phyloP scores from a whole-genome alignment of 2,329 filamentous ascomycete genomes.

The Fusarium camptoceras region DNA sequence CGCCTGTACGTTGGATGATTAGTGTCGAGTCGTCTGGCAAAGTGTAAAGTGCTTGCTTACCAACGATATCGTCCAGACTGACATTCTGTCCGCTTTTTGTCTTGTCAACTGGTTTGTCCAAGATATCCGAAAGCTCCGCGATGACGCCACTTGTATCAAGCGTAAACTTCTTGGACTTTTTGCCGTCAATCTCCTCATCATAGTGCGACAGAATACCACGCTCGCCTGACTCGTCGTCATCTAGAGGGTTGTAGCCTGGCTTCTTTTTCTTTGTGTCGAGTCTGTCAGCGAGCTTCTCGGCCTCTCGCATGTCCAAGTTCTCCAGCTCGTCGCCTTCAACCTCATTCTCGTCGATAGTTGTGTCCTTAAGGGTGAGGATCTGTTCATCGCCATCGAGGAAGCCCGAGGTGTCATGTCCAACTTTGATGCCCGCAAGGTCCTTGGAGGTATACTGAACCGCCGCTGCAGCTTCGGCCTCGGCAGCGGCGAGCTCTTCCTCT shows the following conservation, averaged over 20 bases:
- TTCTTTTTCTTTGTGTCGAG: conserved; percentile 91
- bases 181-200: conserved; percentile 93
- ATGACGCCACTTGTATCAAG: conserved; percentile 81
- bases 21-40: conserved; percentile 3
- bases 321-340: conserved; percentile 93
- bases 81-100: conserved; percentile 75
- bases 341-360: conserved; percentile 84
- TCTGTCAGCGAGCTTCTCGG: conserved; percentile 78
- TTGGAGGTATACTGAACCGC: conserved; percentile 80
- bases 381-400: conserved; percentile 89
- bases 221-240: conserved; percentile 73
- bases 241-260: conserved; percentile 86
- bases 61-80: conserved; percentile 81
- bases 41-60: conserved; percentile 51
- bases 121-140: conserved; percentile 70
- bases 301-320: conserved; percentile 77
- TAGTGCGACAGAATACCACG: conserved; percentile 86
- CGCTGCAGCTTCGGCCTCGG: conserved; percentile 73
- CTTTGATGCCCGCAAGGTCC: conserved; percentile 90
- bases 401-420: conserved; percentile 85
- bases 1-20: conserved; percentile 35
- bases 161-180: conserved; percentile 89
- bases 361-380: conserved; percentile 93
- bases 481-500: conserved; percentile 82
- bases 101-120: conserved; percentile 65